These are phyloP conservation scores for Annulohypoxylon moriforme DNA, from an alignment of 495 filamentous ascomycete genomes.

Conservation along the genomic window DNA sequence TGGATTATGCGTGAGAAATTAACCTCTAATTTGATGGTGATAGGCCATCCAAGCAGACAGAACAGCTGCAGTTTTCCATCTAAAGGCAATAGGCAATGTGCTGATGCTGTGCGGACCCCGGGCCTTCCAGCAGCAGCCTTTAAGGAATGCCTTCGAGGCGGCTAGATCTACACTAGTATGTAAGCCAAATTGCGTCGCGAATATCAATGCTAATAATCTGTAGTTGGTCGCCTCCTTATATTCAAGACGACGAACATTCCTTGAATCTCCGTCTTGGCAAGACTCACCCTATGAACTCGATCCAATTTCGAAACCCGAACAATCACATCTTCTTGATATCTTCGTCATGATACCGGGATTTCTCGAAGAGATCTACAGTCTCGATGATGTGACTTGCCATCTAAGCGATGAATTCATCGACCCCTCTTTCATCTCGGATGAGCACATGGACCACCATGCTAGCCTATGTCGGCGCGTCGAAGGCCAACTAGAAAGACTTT, in stretches of 20 bases:
- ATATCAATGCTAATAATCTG: slow-evolving; percentile 1
- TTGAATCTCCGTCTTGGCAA: slow-evolving; percentile 36
- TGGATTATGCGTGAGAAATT: neutral
- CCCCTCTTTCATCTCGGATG: slow-evolving; percentile 11
- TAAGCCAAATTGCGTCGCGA: neutral
- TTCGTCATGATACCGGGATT: slow-evolving; percentile 41
- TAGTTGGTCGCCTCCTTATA: slow-evolving; percentile 35
- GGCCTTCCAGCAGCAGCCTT: slow-evolving; percentile 39
- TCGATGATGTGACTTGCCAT: slow-evolving; percentile 11
- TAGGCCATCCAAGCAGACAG: slow-evolving; percentile 40
- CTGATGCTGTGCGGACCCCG: slow-evolving; percentile 34
- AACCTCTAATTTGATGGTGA: neutral
- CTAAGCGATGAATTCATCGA: neutral
- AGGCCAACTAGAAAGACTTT: slow-evolving; percentile 32
- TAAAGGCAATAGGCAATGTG: slow-evolving; percentile 37
- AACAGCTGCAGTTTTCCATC: slow-evolving; percentile 32
- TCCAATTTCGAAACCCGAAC: slow-evolving; percentile 27
- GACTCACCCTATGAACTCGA: slow-evolving; percentile 34
- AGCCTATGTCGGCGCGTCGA: slow-evolving; percentile 18
- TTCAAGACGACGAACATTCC: slow-evolving; percentile 34
- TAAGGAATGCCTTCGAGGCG: slow-evolving; percentile 42
- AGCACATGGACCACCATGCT: neutral
- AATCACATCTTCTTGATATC: slow-evolving; percentile 37
- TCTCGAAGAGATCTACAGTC: slow-evolving; percentile 23
- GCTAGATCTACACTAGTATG: slow-evolving; percentile 39